Evolutionary conservation across 106 monocot genomes (phyloP), one percentile per base, ranked within the genome.

Genomic region (Chionographis japonica): DNA sequence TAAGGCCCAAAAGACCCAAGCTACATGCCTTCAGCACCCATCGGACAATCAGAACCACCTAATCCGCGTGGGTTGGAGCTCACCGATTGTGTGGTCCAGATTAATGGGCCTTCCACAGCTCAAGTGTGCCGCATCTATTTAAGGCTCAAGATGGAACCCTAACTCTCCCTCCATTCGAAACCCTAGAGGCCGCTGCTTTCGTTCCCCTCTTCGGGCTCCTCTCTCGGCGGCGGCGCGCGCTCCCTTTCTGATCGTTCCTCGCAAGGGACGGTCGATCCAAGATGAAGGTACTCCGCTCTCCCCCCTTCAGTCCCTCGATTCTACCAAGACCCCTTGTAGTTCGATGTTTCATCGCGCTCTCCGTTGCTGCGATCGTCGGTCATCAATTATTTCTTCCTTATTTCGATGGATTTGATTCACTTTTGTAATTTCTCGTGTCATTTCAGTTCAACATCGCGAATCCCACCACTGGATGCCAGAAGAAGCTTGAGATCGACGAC

Each of bases 401-500:
- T 38, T n/a, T 13, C 2, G 37, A 39, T 61, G 6, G 36, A 39
- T 37, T 37, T 61, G 37, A 14, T 39, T 27, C 27, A 27, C 27
- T 27, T 1, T 27, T 27, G 27, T 27, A 27, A 27, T 38, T 61
- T 15, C 3, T 7, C 35, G 38, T 12, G 37, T 14, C 50, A 17
- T 60, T 67, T 2, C 73, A 78, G 83, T 78, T 83, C 51, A 83
- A 83, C 35, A 75, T 83, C 74, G 83, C 74, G 3, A 78, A 83
- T 17, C 83, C 83, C 2, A 75, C 78, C 12, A 75, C 83, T 20
- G 83, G 83, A 12, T 83, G 74, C 71, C 78, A 83, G 71, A 83
- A 78, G 78, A 83, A 83, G 74, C 74, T 83, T n/a, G 83, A 83
- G 50, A 78, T 83, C 54, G 83, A 83, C 52, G 78, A 78, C 41